Evolutionary conservation across 345 rosid genomes (phyloP), one percentile per base, ranked within the genome.

Genomic region (Cardamine occulta): DNA sequence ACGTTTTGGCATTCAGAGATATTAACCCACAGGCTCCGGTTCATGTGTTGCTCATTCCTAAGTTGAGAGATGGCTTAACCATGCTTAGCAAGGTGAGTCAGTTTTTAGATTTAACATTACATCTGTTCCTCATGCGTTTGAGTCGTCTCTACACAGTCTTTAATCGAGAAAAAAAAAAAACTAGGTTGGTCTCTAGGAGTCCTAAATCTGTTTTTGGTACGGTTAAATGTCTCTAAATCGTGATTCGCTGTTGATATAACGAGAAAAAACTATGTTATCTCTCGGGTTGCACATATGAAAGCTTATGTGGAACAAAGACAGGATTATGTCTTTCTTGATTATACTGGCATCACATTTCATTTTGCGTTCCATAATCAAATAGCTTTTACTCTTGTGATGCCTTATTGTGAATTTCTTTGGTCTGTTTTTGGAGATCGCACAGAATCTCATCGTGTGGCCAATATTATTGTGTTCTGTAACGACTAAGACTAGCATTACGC

Each of bases 1-100:
- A 87, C 73, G 99, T 92, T 79, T 81, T 95, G 73, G 98, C 97
- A 63, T 95, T 95, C 71, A 85, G 86, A 68, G 99, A 95, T 74
- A 72, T 90, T 35, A 70, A 68, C 72, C 98, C 96, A 8, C 86
- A 90, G 63, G 99, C 99, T 68, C 97, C 97, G n/a, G 92, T 85
- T 57, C 99, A 95, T 78, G 92, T 95, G 82, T 24, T 95, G 62
- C 82, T 95, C 47, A 89, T 95, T 63, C 99, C 98, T 5, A 92
- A 92, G 84, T 24, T 82, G 54, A 86, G 91, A 82, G 93, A 92
- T 81, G 98, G 97, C 49, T 82, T 95, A 71, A 87, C 96, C 19
- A 76, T 72, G 76, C 90, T 90, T 8, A 82, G 91, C 2, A 90
- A 90, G 88, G 99, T 95, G 59, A 53, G 26, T 23, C 39, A 19